A percentile compares a stretch with the other conserved stretches of the same genome.
Conservation (phyloP, 129 eudicot species). For the Lactuca sativa region DNA sequence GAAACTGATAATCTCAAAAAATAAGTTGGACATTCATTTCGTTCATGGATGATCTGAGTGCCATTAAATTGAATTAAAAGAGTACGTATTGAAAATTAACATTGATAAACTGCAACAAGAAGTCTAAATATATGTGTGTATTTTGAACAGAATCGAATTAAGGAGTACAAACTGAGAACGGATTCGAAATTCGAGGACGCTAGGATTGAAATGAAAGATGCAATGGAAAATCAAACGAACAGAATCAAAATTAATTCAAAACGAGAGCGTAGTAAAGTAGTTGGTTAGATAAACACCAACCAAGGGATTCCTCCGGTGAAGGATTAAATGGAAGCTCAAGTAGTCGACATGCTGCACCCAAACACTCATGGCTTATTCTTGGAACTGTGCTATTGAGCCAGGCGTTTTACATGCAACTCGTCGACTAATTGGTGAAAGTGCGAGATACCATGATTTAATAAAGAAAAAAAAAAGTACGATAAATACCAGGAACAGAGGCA, state of each 20-base stretch:
- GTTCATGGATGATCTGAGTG: too few relatives aligned
- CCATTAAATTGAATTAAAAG: not conserved
- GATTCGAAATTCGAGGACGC: not conserved
- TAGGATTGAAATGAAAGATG: not conserved
- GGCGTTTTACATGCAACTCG: not conserved
- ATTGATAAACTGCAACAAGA: not conserved
- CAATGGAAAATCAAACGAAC: conserved; percentile 9
- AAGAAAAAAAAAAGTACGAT: not conserved
- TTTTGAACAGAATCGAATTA: conserved; percentile 1
- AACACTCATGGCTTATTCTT: not conserved
- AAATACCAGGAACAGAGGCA: conserved; percentile 63
- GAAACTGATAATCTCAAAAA: too few relatives aligned
- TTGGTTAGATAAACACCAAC: not conserved
- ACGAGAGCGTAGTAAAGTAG: too few relatives aligned
- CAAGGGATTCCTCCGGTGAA: not conserved
- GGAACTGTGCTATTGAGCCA: not conserved
- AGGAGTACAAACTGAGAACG: not conserved
- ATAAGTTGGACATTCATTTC: too few relatives aligned
- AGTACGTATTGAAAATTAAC: not conserved
- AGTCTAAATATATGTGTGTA: too few relatives aligned
- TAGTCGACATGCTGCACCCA: not conserved
- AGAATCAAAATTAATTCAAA: not conserved
- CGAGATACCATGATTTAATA: not conserved
- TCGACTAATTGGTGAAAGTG: not conserved
- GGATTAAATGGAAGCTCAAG: too few relatives aligned